These are phyloP conservation scores for Penicillium desertorum DNA, from an alignment of 495 filamentous ascomycete species.

Conservation along the genomic window DNA sequence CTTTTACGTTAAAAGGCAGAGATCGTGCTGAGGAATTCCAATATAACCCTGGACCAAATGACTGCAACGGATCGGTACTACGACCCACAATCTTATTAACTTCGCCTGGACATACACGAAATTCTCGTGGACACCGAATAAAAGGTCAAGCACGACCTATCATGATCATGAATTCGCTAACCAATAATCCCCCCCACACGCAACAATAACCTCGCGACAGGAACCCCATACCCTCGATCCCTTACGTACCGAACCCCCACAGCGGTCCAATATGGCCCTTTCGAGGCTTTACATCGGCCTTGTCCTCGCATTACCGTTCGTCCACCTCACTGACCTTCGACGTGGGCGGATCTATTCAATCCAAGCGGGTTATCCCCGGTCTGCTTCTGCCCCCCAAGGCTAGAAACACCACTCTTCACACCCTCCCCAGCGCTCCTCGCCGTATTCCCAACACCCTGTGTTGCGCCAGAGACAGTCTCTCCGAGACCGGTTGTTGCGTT, in stretches of 20 bases:
- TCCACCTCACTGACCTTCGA: too few species aligned
- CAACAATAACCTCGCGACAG: neutral
- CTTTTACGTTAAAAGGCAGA: too few species aligned
- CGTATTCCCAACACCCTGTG: slow-evolving; percentile 37
- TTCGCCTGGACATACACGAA: too few species aligned
- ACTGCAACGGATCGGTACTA: too few species aligned
- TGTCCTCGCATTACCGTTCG: too few species aligned
- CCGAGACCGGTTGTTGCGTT: slow-evolving; percentile 35
- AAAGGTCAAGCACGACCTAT: slow-evolving; percentile 13
- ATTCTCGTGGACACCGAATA: neutral
- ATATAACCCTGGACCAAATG: too few species aligned
- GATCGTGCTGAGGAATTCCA: too few species aligned
- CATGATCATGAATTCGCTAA: neutral
- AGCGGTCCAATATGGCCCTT: too few species aligned
- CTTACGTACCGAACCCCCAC: too few species aligned
- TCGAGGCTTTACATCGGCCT: too few species aligned
- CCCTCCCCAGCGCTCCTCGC: slow-evolving; percentile 28
- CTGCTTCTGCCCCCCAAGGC: slow-evolving; percentile 26
- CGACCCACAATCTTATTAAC: neutral
- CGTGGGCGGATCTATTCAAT: slow-evolving; percentile 9
- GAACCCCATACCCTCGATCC: too few species aligned
- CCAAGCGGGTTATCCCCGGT: slow-evolving; percentile 30
- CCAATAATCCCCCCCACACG: too few species aligned
- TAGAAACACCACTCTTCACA: slow-evolving; percentile 13
- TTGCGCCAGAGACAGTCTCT: slow-evolving; percentile 33